These are phyloP conservation scores for Microcera coccophila DNA, from an alignment of 2,329 filamentous ascomycete genomes.

Conservation along the genomic window DNA sequence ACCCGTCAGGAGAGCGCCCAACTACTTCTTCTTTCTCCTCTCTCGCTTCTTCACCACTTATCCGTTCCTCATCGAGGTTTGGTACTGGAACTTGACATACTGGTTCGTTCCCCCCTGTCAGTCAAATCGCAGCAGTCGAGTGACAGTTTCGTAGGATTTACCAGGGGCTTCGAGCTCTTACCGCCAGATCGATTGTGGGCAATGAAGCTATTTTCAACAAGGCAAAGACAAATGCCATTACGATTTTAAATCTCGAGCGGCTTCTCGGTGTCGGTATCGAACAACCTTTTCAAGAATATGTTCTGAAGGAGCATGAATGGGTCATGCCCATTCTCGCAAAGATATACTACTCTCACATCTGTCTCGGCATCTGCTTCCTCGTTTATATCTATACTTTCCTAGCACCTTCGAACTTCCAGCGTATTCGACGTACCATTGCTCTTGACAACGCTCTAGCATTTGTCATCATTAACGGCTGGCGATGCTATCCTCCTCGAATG, in stretches of 20 bases:
- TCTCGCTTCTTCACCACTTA: constrained; percentile 31
- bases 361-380: constrained; percentile 43
- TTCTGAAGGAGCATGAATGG: constrained; percentile 34
- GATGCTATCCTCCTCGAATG: constrained; percentile 47
- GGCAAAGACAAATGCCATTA: constrained; percentile 38
- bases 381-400: constrained; percentile 46
- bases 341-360: constrained; percentile 46
- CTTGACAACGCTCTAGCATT: constrained; percentile 47
- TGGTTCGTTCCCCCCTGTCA: constrained; percentile 18
- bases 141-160: constrained; percentile 32
- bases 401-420: constrained; percentile 36
- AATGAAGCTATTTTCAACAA: constrained; percentile 36
- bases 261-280: constrained; percentile 39
- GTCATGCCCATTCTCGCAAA: constrained; percentile 39
- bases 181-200: constrained; percentile 38
- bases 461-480: constrained; percentile 43
- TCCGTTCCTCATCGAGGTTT: constrained; percentile 34
- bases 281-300: constrained; percentile 35
- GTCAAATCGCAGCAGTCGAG: not conserved
- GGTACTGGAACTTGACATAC: constrained; percentile 37
- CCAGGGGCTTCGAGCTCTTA: constrained; percentile 41
- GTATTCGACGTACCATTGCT: constrained; percentile 46
- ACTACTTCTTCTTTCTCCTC: constrained; percentile 22
- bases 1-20: constrained; percentile 19
- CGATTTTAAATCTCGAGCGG: constrained; percentile 38